Conservation (phyloP, 2,329 filamentous ascomycete species). For the Penicillium crustosum region DNA sequence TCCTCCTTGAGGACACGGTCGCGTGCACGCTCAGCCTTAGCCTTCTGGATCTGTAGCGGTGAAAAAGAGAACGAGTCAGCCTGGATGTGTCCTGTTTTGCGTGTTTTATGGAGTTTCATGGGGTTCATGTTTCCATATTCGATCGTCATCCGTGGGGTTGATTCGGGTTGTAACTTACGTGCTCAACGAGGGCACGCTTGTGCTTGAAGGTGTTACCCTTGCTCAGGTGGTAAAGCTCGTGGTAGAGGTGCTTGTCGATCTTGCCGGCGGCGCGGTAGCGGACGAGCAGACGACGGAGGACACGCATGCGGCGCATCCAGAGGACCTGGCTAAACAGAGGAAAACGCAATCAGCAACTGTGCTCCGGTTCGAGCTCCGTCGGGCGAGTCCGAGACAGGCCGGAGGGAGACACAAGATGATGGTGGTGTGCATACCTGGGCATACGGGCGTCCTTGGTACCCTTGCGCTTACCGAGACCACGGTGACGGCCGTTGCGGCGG, state of each 20-base stretch:
- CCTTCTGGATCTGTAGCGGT: slow-evolving; percentile 85
- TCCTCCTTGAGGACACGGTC: slow-evolving; percentile 96
- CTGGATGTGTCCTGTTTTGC: slow-evolving; percentile 1
- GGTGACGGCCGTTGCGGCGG: slow-evolving; percentile 93
- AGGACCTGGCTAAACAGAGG: slow-evolving; percentile 73
- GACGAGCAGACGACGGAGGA: slow-evolving; percentile 97
- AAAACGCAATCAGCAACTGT: slow-evolving; percentile 23
- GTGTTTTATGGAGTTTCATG: neutral
- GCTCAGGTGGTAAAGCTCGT: slow-evolving; percentile 99
- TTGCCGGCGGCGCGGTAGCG: slow-evolving; percentile 99
- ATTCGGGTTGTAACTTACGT: slow-evolving; percentile 66
- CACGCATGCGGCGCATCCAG: slow-evolving; percentile 99
- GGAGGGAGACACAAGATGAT: neutral
- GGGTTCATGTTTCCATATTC: neutral
- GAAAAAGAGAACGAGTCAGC: slow-evolving; percentile 30
- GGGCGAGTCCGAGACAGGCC: neutral
- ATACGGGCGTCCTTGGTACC: slow-evolving; percentile 99
- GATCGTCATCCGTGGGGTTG: slow-evolving; percentile 5
- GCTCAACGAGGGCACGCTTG: slow-evolving; percentile 99
- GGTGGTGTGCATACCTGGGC: slow-evolving; percentile 70
- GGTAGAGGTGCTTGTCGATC: slow-evolving; percentile 99
- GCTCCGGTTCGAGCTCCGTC: neutral
- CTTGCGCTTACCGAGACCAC: slow-evolving; percentile 99
- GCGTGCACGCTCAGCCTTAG: slow-evolving; percentile 98
- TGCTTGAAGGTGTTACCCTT: slow-evolving; percentile 99